Base-by-base conservation (phyloP, 495 filamentous ascomycete genomes). In the Hypomontagnella submonticulosa region DNA sequence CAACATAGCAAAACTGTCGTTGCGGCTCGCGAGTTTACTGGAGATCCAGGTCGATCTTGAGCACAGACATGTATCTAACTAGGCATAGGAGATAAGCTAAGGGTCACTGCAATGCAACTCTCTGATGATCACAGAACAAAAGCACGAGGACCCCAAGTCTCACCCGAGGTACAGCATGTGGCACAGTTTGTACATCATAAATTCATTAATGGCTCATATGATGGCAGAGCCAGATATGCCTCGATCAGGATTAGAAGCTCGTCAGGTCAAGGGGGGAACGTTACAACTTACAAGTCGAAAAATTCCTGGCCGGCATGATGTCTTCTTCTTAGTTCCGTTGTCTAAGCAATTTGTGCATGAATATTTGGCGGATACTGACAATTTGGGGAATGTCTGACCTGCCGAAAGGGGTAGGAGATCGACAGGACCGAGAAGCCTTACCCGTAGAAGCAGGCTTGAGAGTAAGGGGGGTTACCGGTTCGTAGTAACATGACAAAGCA, bases 31-130 rank as follows among this genome's bases (percentile, higher is more conserved):
- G 13, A 56, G 55, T 56, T 56, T 63, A 55, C 60, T 64, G 54
- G 60, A 51, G 50, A 36, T 33, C 50, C 56, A 44, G 60, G 42
- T 53, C 38, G 49, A 34, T 61, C 48, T 54, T 55, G 44, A 51
- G 55, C 51, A 55, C 55, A 55, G 42, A 65, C 15, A 30, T 27
- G 20, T 30, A 33, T 36, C 49, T 18, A 52, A 47, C 55, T 30
- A 49, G 60, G 51, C 59, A 63, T 15, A 16, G 51, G 47, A 56
- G 43, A 37, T 50, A 12, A 61, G 43, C 66, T 63, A 61, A 64
- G 50, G 66, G 56, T 53, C 38, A 38, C 60, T 69, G 66, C 60
- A 69, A 69, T 69, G 60, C 55, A 48, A 69, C 66, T 42, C 66
- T 42, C 43, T 64, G 55, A 51, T 64, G 60, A 69, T 69, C 66